Evolutionary conservation across 371 early-diverging fungal genomes (phyloP).

Genomic region (Mucor velutinosus): DNA sequence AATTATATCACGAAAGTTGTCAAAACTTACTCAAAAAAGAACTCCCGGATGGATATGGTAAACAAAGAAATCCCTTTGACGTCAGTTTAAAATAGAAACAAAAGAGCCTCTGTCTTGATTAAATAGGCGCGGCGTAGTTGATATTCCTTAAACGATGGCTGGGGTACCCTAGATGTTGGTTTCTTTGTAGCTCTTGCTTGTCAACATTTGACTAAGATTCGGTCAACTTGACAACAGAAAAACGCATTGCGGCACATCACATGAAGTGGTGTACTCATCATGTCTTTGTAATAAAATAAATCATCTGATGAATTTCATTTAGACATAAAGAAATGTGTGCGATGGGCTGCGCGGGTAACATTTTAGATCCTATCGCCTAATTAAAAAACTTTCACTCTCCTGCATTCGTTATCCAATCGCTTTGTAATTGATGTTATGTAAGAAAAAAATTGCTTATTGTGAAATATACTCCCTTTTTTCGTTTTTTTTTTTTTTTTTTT

Average conservation of each 20-base stretch:
- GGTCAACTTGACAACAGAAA: not conserved
- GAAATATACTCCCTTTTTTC: not conserved
- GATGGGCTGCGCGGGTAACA: conserved; percentile 1
- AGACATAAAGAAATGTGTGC: not conserved
- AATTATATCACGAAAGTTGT: not conserved
- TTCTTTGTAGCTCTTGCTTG: not conserved
- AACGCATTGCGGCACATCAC: not conserved
- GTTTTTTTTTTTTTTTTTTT: no score
- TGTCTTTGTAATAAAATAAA: not conserved
- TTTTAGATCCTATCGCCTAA: conserved; percentile 1
- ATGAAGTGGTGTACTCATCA: not conserved
- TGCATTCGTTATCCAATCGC: not conserved
- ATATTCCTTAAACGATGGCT: not conserved
- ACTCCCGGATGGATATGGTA: not conserved
- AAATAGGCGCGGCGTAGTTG: not conserved
- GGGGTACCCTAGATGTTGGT: not conserved
- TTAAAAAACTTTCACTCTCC: not conserved
- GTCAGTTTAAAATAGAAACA: conserved; percentile 1
- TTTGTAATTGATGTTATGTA: not conserved
- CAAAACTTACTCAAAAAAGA: not conserved
- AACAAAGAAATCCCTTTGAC: conserved; percentile 1
- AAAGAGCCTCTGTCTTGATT: not conserved
- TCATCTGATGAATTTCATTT: conserved; percentile 1
- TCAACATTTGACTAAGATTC: not conserved
- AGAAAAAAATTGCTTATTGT: not conserved